Conservation (phyloP, 2,329 filamentous ascomycete genomes). For the Ophiostoma piceae region DNA sequence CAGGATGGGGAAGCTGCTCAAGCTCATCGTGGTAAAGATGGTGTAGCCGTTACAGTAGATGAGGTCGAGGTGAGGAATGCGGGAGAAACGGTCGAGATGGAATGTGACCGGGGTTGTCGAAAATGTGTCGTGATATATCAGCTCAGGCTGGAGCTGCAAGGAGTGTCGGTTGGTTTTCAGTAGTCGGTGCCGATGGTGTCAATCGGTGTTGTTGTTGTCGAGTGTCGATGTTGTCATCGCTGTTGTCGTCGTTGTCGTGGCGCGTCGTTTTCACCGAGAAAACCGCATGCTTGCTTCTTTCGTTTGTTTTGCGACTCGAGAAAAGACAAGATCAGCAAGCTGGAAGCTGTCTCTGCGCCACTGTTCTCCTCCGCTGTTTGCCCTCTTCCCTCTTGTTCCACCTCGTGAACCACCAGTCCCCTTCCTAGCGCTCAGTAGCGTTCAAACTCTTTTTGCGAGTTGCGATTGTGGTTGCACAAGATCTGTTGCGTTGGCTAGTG, state of each 20-base stretch:
- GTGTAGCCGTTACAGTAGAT: not conserved
- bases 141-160: not conserved
- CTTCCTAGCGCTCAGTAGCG: not conserved
- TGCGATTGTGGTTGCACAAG: constrained; percentile 1
- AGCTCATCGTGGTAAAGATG: constrained; percentile 11
- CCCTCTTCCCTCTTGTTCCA: constrained; percentile 1
- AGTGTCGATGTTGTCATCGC: not conserved
- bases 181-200: not conserved
- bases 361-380: not conserved
- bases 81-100: constrained; percentile 1
- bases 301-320: constrained; percentile 2
- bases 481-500: not conserved
- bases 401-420: constrained; percentile 1
- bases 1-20: constrained; percentile 36
- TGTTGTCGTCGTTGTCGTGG: not conserved
- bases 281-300: constrained; percentile 3
- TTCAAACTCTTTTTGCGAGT: not conserved
- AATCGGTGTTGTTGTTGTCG: not conserved
- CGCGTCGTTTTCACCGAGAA: constrained; percentile 9
- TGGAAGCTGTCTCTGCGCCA: constrained; percentile 3
- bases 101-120: not conserved
- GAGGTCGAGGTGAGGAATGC: not conserved
- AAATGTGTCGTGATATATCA: not conserved
- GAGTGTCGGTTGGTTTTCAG: not conserved
- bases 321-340: constrained; percentile 9